Percentiles rank a stretch among this genome's conserved stretches.
phyloP scores from a whole-genome alignment of 805 yeast species.

The Pichia cephalocereana region DNA sequence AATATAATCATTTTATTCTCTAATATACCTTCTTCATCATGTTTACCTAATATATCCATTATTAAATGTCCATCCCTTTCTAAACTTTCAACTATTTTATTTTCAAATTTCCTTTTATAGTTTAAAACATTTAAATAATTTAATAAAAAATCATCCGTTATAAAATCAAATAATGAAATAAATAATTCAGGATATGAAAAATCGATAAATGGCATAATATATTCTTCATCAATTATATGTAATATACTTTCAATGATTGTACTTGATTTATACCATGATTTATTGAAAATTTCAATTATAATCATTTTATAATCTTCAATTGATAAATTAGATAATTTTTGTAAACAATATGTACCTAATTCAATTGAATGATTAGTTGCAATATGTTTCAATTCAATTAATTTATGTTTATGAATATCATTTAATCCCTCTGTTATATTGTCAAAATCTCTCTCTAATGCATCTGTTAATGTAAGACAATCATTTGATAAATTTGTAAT shows the following conservation, averaged over 20 bases:
- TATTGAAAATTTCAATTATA: slow-evolving; percentile 18
- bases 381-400: slow-evolving; percentile 10
- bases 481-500: slow-evolving; percentile 24
- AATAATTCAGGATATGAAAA: slow-evolving; percentile 23
- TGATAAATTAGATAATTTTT: slow-evolving; percentile 18
- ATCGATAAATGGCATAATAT: slow-evolving; percentile 22
- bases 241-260: slow-evolving; percentile 20
- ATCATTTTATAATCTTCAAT: slow-evolving; percentile 18
- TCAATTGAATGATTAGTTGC: slow-evolving; percentile 17
- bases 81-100: slow-evolving; percentile 36
- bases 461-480: slow-evolving; percentile 23
- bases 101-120: slow-evolving; percentile 18
- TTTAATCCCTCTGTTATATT: slow-evolving; percentile 15
- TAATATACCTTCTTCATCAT: slow-evolving; percentile 21
- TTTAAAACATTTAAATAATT: slow-evolving; percentile 23
- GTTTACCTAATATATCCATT: slow-evolving; percentile 42
- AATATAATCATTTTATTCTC: slow-evolving; percentile 36
- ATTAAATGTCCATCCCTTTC: slow-evolving; percentile 53
- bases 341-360: slow-evolving; percentile 21
- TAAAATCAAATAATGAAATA: slow-evolving; percentile 22
- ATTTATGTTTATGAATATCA: slow-evolving; percentile 17
- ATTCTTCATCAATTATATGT: slow-evolving; percentile 19
- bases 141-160: slow-evolving; percentile 32
- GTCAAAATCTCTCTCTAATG: slow-evolving; percentile 17
- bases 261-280: slow-evolving; percentile 23